These are phyloP conservation scores for Aspergillus puulaauensis DNA, from an alignment of 2,329 filamentous ascomycete genomes.

Conservation along the genomic window DNA sequence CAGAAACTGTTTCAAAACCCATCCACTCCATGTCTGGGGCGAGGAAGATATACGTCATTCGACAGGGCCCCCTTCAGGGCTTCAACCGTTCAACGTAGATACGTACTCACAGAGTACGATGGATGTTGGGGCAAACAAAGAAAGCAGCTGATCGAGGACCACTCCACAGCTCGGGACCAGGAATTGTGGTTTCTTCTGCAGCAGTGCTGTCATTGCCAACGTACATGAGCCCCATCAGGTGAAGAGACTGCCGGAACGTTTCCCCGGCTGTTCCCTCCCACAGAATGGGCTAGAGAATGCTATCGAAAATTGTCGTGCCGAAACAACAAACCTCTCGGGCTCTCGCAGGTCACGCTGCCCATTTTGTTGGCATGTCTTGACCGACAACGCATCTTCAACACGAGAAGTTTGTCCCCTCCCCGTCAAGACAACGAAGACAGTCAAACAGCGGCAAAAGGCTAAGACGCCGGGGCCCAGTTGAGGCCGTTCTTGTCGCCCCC, in stretches of 20 bases:
- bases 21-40: conserved; percentile 3
- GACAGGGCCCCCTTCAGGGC: not conserved
- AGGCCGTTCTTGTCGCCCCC: conserved; percentile 27
- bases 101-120: too few species aligned
- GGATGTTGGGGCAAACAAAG: not conserved
- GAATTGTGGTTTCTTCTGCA: conserved; percentile 10
- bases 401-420: not conserved
- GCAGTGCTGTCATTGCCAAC: not conserved
- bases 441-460: not conserved
- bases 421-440: not conserved
- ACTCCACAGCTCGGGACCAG: conserved; percentile 7
- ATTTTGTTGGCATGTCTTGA: conserved; percentile 1
- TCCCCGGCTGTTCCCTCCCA: conserved; percentile 6
- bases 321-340: not conserved
- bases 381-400: conserved; percentile 3
- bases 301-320: not conserved
- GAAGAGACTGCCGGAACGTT: conserved; percentile 7
- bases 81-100: not conserved
- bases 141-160: conserved; percentile 1
- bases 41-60: conserved; percentile 9
- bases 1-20: conserved; percentile 1
- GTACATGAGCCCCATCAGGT: conserved; percentile 13
- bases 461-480: conserved; percentile 22
- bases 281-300: not conserved
- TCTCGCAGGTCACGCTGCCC: conserved; percentile 1